A percentile compares a stretch with the other conserved stretches of the same genome.
Evolutionary conservation across 192 early-diverging fungal species (phyloP).

Genomic region (Umbelopsis vinacea): DNA sequence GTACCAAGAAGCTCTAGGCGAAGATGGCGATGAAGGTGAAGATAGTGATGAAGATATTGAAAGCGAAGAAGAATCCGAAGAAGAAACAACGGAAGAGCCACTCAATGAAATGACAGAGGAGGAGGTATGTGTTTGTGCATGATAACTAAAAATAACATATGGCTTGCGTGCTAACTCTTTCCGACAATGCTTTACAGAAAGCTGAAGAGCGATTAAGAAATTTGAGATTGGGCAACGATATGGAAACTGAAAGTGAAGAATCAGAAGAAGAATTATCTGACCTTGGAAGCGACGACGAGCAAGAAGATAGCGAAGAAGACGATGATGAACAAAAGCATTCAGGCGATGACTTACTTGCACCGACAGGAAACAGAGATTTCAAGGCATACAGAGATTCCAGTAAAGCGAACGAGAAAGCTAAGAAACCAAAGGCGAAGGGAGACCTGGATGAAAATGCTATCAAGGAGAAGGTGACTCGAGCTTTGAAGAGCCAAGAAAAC

Average conservation of each 20-base stretch:
- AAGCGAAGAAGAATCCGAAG: conserved; percentile 41
- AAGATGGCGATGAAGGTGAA: conserved; percentile 31
- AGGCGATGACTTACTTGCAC: conserved; percentile 20
- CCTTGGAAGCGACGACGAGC: conserved; percentile 11
- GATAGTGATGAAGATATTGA: conserved; percentile 40
- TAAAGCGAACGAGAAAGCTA: conserved; percentile 30
- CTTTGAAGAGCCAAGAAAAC: conserved; percentile 37
- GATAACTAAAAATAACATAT: not conserved
- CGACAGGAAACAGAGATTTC: conserved; percentile 52
- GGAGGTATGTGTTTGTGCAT: conserved; percentile 2
- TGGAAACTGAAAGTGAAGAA: conserved; percentile 25
- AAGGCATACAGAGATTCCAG: conserved; percentile 55
- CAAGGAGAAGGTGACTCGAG: conserved; percentile 54
- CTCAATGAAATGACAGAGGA: conserved; percentile 34
- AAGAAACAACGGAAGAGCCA: conserved; percentile 22
- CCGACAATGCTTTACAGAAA: not conserved
- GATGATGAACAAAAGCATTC: not conserved
- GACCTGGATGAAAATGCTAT: conserved; percentile 50
- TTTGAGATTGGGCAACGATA: conserved; percentile 35
- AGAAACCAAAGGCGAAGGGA: conserved; percentile 14
- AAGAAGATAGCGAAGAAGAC: conserved; percentile 21
- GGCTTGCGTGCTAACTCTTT: not conserved
- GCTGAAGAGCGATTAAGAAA: conserved; percentile 25
- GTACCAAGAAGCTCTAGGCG: conserved; percentile 34
- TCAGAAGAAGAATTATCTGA: conserved; percentile 16